A percentile compares a stretch with the other conserved stretches of the same genome.
Conservation (phyloP, 2,329 filamentous ascomycete genomes). For the Pseudofabraea citricarpa region DNA sequence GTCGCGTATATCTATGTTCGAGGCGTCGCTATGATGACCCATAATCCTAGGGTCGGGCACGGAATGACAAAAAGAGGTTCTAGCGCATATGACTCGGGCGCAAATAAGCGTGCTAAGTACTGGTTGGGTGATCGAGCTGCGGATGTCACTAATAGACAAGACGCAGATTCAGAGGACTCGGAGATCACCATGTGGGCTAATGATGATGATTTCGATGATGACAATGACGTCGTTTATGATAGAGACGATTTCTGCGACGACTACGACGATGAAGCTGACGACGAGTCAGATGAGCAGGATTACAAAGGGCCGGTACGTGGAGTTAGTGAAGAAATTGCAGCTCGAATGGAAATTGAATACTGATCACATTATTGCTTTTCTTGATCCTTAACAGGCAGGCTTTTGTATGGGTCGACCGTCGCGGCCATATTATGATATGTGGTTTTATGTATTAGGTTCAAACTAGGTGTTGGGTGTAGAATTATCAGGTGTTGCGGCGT, state of each 20-base stretch:
- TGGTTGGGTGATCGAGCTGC: slow-evolving; percentile 72
- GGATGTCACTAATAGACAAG: slow-evolving; percentile 35
- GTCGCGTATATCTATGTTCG: slow-evolving; percentile 92
- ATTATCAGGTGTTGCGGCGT: slow-evolving; percentile 15
- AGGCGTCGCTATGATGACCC: slow-evolving; percentile 74
- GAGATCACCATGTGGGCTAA: slow-evolving; percentile 31
- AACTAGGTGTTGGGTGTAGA: slow-evolving; percentile 9
- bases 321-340: slow-evolving; percentile 59
- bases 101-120: slow-evolving; percentile 77
- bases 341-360: slow-evolving; percentile 55
- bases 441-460: too few relatives aligned
- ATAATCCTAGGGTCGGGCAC: slow-evolving; percentile 46
- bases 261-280: slow-evolving; percentile 28
- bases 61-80: slow-evolving; percentile 22
- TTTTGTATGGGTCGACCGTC: slow-evolving; percentile 8
- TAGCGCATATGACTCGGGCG: slow-evolving; percentile 41
- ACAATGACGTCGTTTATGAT: slow-evolving; percentile 44
- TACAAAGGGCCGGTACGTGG: slow-evolving; percentile 44
- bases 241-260: slow-evolving; percentile 38
- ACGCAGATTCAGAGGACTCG: slow-evolving; percentile 34
- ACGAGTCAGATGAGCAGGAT: slow-evolving; percentile 32
- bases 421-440: slow-evolving; percentile 14
- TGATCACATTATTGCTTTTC: slow-evolving; percentile 4
- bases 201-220: slow-evolving; percentile 38
- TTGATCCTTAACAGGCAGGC: background rate